Conservation (phyloP, 2,329 filamentous ascomycete genomes). For the Calonectria fujianensis region DNA sequence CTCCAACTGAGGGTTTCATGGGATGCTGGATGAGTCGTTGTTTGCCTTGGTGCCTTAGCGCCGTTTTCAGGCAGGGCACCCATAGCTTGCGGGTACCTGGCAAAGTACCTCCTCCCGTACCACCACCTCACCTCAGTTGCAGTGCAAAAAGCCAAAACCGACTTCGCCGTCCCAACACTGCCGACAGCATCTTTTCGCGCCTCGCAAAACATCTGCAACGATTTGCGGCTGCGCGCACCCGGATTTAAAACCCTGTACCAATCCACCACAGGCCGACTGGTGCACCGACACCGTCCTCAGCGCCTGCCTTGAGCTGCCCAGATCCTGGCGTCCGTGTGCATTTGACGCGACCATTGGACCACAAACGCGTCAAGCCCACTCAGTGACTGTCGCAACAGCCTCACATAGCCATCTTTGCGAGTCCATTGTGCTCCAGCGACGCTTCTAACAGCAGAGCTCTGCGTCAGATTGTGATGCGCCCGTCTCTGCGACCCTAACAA, state of each 20-base stretch:
- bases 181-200: conserved; percentile 36
- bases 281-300: conserved; percentile 25
- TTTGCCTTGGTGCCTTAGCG: conserved; percentile 60
- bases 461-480: conserved; percentile 54
- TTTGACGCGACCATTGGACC: conserved; percentile 55
- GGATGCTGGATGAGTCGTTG: conserved; percentile 29
- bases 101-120: conserved; percentile 49
- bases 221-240: conserved; percentile 20
- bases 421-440: conserved; percentile 55
- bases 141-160: conserved; percentile 43
- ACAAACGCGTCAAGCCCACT: conserved; percentile 57
- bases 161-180: conserved; percentile 33
- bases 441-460: conserved; percentile 27
- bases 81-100: conserved; percentile 51
- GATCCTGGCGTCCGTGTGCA: conserved; percentile 39
- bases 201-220: conserved; percentile 32
- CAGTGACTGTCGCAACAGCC: conserved; percentile 47
- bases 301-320: conserved; percentile 23
- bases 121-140: conserved; percentile 40
- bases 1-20: neutral
- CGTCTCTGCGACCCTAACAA: conserved; percentile 50
- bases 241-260: neutral
- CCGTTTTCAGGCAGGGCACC: conserved; percentile 53
- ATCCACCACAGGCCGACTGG: conserved; percentile 7
- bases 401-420: conserved; percentile 47